phyloP scores from a whole-genome alignment of 1,139 yeast genomes.

The Protomyces lactucae-debilis region DNA sequence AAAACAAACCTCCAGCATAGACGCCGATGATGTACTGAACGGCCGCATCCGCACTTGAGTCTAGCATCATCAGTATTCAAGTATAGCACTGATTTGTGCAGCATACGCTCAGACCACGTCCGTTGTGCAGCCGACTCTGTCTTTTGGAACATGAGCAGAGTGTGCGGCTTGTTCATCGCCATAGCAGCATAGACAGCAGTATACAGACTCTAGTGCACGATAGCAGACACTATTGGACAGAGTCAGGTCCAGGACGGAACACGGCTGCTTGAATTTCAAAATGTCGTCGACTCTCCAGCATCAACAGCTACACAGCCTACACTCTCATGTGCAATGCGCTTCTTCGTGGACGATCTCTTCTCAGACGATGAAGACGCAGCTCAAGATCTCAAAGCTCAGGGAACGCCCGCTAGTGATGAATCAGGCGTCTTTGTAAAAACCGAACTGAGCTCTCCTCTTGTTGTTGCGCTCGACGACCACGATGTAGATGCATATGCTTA shows the following conservation, averaged over 20 bases:
- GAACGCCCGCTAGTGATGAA: not conserved
- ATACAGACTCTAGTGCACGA: not conserved
- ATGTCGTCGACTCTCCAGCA: too few species aligned
- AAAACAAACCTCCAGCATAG: slow-evolving; percentile 2
- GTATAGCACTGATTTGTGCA: too few species aligned
- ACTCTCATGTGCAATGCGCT: too few species aligned
- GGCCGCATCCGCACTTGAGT: slow-evolving; percentile 1
- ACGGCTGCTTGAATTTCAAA: too few species aligned
- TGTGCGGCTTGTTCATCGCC: slow-evolving; percentile 7
- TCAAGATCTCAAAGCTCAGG: too few species aligned
- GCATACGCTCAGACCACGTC: slow-evolving; percentile 13
- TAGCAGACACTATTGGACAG: not conserved
- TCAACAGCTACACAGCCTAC: too few species aligned
- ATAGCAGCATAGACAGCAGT: not conserved
- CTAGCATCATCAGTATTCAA: not conserved
- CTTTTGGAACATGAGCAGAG: slow-evolving; percentile 13
- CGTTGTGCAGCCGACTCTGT: not conserved
- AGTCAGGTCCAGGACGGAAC: too few species aligned
- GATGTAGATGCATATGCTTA: slow-evolving; percentile 3
- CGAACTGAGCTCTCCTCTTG: not conserved
- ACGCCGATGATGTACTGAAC: slow-evolving; percentile 8
- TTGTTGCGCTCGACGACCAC: not conserved
- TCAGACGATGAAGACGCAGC: too few species aligned
- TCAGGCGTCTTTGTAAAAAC: not conserved
- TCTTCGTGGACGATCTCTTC: too few species aligned